Base-by-base conservation (phyloP, 2,329 filamentous ascomycete genomes). In the Arthrinium puccinioides region DNA sequence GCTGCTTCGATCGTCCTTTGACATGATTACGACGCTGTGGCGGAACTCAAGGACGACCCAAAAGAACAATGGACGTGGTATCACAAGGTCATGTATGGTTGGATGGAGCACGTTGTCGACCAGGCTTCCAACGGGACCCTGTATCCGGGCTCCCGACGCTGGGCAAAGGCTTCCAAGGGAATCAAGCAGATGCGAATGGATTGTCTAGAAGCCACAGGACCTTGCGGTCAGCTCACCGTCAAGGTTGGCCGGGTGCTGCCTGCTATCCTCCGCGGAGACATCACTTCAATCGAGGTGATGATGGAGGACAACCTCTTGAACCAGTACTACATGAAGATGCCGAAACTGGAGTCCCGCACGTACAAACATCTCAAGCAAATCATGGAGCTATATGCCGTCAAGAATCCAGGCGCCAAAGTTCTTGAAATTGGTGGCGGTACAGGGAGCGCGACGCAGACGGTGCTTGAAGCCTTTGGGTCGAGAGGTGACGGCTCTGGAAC, bases 251-350 rank as follows among this genome's bases (percentile, higher is more conserved):
- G n/a, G n/a, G n/a, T 38, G 48, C 14, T 38, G 41, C 1, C 46
- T 51, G 2, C 41, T 55, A 4, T 49, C 55, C 44, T 62, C 27
- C 41, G 47, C 3, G 55, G 55, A 5, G 40, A 50, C 26, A 44
- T 19, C 18, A 53, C 44, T 18, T 45, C 55, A 27, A 45, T 58
- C 15, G 56, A 59, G 21, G 39, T 49, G 21, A 33, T 61, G 14
- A 51, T 42, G 29, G 37, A 50, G 21, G 48, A 57, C 16, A 43
- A 51, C 15, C 39, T 57, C 21, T 41, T 60, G 6, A 39, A 50
- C 13, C 25, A 15, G 7, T 39, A 34, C 47, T 63, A 66, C 32
- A 51, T 55, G 11, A 41, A 50, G 3, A 60, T 55, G 1, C 38
- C 49, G 37, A 44, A 52, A 15, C 46, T 43, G 15, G 13, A 31